Evolutionary conservation across 495 filamentous ascomycete genomes (phyloP).

Genomic region (Podospora pseudopauciseta): DNA sequence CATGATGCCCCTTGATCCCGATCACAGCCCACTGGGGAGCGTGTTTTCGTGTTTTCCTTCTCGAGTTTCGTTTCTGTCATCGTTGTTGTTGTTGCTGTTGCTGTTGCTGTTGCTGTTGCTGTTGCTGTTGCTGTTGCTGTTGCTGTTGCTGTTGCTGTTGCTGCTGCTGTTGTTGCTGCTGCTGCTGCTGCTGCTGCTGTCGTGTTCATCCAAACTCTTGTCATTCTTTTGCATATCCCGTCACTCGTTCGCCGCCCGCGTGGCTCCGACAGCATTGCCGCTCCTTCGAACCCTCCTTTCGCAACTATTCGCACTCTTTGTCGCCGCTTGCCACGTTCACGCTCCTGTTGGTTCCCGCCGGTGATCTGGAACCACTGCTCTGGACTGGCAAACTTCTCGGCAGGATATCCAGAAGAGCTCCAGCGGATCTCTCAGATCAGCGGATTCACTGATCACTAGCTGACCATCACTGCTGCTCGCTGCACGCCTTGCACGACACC

Average conservation of each 20-base stretch:
- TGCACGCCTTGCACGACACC: neutral
- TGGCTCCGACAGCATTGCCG: slow-evolving; percentile 27
- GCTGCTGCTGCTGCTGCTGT: neutral
- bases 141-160: neutral
- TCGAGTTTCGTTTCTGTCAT: neutral
- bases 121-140: no score
- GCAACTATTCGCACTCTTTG: neutral
- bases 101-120: neutral
- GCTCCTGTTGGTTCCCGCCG: slow-evolving; percentile 2
- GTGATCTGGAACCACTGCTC: slow-evolving; percentile 17
- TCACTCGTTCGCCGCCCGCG: neutral
- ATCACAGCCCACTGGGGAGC: neutral
- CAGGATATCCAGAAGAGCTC: slow-evolving; percentile 11
- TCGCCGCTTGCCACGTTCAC: slow-evolving; percentile 10
- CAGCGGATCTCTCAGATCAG: slow-evolving; percentile 17
- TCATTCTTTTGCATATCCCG: neutral
- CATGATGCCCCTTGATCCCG: slow-evolving; percentile 8
- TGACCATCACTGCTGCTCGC: neutral
- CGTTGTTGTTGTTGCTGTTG: neutral
- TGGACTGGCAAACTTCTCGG: slow-evolving; percentile 12
- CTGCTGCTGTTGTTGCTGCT: no score
- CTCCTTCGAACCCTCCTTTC: slow-evolving; percentile 13
- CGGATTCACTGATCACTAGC: neutral
- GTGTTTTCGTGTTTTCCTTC: neutral
- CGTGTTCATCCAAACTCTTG: neutral